Conservation (phyloP, 1,139 yeast species). For the Diutina sp. region DNA sequence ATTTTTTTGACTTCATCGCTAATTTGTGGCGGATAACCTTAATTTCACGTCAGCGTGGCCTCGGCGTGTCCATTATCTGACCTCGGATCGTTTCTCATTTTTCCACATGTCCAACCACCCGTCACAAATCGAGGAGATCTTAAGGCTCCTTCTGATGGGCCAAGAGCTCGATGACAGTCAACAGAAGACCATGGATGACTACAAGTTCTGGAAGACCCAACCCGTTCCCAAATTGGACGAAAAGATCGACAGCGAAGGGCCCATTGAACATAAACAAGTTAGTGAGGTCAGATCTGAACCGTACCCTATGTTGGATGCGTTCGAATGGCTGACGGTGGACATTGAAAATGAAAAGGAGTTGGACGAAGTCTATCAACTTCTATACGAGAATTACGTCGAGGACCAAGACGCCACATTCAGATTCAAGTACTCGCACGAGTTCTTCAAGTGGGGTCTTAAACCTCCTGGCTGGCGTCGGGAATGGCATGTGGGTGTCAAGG, state of each 20-base stretch:
- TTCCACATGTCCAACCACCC: not conserved
- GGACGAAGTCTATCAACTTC: conserved; percentile 62
- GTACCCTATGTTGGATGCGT: conserved; percentile 57
- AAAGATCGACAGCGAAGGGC: conserved; percentile 59
- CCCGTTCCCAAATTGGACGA: conserved; percentile 80
- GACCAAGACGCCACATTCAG: conserved; percentile 88
- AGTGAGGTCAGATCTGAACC: conserved; percentile 64
- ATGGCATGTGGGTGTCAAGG: conserved; percentile 93
- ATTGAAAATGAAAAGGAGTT: conserved; percentile 44
- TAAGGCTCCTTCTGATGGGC: conserved; percentile 39
- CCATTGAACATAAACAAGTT: conserved; percentile 65
- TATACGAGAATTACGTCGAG: conserved; percentile 88
- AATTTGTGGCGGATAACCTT: too few species aligned
- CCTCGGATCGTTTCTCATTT: not conserved
- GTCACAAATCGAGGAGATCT: conserved; percentile 31
- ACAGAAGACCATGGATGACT: conserved; percentile 66
- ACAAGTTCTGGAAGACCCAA: conserved; percentile 96
- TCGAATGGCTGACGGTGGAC: conserved; percentile 83
- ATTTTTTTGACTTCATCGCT: too few species aligned
- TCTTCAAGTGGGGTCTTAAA: conserved; percentile 85
- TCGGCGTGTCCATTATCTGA: not conserved
- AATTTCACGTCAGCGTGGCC: too few species aligned
- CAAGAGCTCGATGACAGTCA: conserved; percentile 42
- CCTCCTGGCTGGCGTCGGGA: conserved; percentile 89
- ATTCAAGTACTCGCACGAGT: conserved; percentile 74